Evolutionary conservation across 495 filamentous ascomycete genomes (phyloP).

Genomic region (Lophium mytilinum): DNA sequence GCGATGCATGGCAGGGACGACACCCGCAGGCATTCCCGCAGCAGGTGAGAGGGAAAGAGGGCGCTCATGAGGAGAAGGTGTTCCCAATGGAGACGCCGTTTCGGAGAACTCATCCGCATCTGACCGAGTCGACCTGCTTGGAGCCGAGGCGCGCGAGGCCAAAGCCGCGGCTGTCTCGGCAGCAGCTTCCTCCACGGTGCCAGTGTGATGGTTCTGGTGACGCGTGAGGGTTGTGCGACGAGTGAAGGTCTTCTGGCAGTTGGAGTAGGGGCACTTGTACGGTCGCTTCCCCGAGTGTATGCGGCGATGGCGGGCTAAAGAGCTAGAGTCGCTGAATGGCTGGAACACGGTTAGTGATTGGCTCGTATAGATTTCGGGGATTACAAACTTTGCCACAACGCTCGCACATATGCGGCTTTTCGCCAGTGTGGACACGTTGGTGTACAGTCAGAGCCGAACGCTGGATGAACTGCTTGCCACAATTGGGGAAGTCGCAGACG

Average conservation of each 20-base stretch:
- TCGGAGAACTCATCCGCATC: slow-evolving; percentile 73
- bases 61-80: slow-evolving; percentile 75
- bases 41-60: slow-evolving; percentile 71
- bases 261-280: slow-evolving; percentile 94
- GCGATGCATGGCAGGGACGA: slow-evolving; percentile 63
- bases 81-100: slow-evolving; percentile 72
- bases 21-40: slow-evolving; percentile 55
- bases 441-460: slow-evolving; percentile 96
- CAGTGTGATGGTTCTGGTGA: slow-evolving; percentile 93
- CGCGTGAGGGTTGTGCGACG: slow-evolving; percentile 89
- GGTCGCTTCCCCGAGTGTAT: slow-evolving; percentile 95
- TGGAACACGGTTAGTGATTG: slow-evolving; percentile 29
- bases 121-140: slow-evolving; percentile 53
- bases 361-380: neutral
- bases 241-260: slow-evolving; percentile 98
- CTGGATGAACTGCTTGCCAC: slow-evolving; percentile 95
- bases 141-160: slow-evolving; percentile 50
- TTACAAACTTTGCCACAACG: slow-evolving; percentile 80
- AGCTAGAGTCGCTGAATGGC: slow-evolving; percentile 99
- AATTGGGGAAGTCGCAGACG: slow-evolving; percentile 82
- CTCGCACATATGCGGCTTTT: slow-evolving; percentile 98
- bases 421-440: slow-evolving; percentile 88
- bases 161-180: slow-evolving; percentile 78
- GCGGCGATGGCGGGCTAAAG: slow-evolving; percentile 82
- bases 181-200: slow-evolving; percentile 89